Evolutionary conservation across 345 rosid species (phyloP), one percentile per base, ranked within the genome.

Genomic region (Excoecaria agallocha): DNA sequence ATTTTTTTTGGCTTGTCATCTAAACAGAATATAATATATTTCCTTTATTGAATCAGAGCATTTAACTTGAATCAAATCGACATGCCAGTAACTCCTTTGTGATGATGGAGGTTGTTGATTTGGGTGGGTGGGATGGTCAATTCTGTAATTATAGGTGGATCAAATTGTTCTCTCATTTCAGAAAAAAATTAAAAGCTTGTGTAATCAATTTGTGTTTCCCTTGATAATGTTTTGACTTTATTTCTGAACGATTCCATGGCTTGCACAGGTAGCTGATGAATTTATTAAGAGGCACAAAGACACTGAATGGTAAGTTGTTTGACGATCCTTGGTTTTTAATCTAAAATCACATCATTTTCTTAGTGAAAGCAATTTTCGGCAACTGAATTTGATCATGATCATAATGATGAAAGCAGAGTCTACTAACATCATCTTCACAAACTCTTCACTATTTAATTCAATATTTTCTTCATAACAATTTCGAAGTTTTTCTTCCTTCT

Each of bases 181-280:
- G 8, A 56, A 38, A 38, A 0, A n/a, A 39, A n/a, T 8, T 35
- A 19, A 46, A 1, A 30, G 4, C 68, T 43, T 15, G 12, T 15
- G 8, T 35, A 25, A 43, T 59, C 52, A 16, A 46, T 20, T 39
- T 0, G 1, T 59, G 20, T 39, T 39, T 51, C 22, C 17, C 37
- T 43, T n/a, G 17, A 12, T 64, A 52, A 24, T 1, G 10, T 24
- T 63, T 63, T 9, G 9, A 30, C 22, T 48, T 38, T 69, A 49
- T 79, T 71, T 22, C 45, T 16, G 38, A 64, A 61, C 73, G 35
- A 7, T 20, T 25, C 35, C n/a, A 20, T 78, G 72, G 37, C 70
- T 63, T 65, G 24, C 19, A 73, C 83, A 87, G 94, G 91, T 89
- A 65, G 91, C 78, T 16, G 91, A 87, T 82, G 94, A 89, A 83